Conservation (phyloP, 768 basidiomycete species). For the Pleurotus tuber-regium region DNA sequence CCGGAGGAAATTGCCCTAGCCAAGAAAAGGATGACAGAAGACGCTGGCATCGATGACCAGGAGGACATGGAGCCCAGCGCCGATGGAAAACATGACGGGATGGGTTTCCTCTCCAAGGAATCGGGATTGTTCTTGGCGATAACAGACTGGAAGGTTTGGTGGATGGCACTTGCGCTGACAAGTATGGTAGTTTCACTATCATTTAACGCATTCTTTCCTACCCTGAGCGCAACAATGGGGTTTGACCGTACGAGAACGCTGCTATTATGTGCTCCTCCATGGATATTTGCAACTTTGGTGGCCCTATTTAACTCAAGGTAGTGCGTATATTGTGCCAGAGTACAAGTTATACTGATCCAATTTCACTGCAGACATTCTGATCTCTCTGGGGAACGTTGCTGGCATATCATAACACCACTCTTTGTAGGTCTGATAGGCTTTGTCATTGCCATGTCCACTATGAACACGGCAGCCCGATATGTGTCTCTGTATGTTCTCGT, state of each 20-base stretch:
- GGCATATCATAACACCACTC: constrained; percentile 56
- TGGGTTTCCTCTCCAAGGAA: constrained; percentile 18
- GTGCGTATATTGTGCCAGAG: too few relatives aligned
- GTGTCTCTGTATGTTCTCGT: constrained; percentile 54
- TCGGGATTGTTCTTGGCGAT: constrained; percentile 58
- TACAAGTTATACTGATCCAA: constrained; percentile 1
- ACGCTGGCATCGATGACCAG: constrained; percentile 32
- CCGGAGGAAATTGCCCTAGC: constrained; percentile 56
- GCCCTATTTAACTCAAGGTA: constrained; percentile 54
- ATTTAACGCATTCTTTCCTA: constrained; percentile 75
- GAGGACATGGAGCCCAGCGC: constrained; percentile 1
- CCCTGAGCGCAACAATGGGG: constrained; percentile 67
- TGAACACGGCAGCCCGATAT: constrained; percentile 62
- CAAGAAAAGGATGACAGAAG: constrained; percentile 59
- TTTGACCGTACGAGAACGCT: constrained; percentile 63
- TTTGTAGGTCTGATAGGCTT: constrained; percentile 66
- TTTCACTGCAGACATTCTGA: constrained; percentile 61
- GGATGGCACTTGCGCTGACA: constrained; percentile 34
- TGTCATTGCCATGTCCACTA: constrained; percentile 59
- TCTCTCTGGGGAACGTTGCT: constrained; percentile 63
- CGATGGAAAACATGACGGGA: constrained; percentile 5
- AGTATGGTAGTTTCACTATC: constrained; percentile 53
- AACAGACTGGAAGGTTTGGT: constrained; percentile 75
- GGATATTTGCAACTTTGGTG: constrained; percentile 57
- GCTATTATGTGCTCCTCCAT: constrained; percentile 56